These are phyloP conservation scores for Neohortaea acidophila DNA, from an alignment of 495 filamentous ascomycete genomes.

Conservation along the genomic window DNA sequence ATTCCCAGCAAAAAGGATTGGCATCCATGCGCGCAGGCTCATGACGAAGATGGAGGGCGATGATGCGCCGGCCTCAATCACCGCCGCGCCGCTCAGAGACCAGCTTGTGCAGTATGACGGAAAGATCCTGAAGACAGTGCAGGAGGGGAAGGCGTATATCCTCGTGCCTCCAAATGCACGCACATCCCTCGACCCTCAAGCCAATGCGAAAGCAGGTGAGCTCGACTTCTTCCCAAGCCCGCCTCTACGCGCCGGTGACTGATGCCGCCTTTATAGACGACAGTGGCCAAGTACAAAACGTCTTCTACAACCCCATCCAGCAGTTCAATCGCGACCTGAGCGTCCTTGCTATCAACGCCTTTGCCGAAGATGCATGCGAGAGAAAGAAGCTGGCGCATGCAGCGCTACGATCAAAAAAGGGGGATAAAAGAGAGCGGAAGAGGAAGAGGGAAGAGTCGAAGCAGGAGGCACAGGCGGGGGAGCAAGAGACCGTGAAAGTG, in stretches of 20 bases:
- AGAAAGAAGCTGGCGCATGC: conserved; percentile 24
- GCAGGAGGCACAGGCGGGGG: conserved; percentile 18
- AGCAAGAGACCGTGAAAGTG: conserved; percentile 8
- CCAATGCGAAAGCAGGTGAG: conserved; percentile 29
- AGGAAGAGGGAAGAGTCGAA: conserved; percentile 18
- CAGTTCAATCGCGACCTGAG: conserved; percentile 96
- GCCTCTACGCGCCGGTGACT: too few species aligned
- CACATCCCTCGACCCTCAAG: conserved; percentile 28
- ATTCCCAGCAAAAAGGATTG: too few species aligned
- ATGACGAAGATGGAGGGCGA: conserved; percentile 2
- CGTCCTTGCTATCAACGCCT: conserved; percentile 74
- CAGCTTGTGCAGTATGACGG: conserved; percentile 32
- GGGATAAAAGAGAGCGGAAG: conserved; percentile 32
- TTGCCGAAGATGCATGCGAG: conserved; percentile 51
- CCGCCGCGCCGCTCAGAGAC: conserved; percentile 16
- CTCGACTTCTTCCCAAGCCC: too few species aligned
- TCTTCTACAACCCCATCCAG: conserved; percentile 98
- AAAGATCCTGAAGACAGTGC: conserved; percentile 45
- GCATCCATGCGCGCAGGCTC: too few species aligned
- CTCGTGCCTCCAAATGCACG: conserved; percentile 41
- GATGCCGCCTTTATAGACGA: too few species aligned
- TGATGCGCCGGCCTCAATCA: not conserved
- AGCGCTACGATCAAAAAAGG: conserved; percentile 27
- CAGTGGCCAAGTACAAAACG: conserved; percentile 42
- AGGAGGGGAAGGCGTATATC: conserved; percentile 54